Conservation (phyloP, 2,329 filamentous ascomycete genomes). For the Aureobasidium sp. region DNA sequence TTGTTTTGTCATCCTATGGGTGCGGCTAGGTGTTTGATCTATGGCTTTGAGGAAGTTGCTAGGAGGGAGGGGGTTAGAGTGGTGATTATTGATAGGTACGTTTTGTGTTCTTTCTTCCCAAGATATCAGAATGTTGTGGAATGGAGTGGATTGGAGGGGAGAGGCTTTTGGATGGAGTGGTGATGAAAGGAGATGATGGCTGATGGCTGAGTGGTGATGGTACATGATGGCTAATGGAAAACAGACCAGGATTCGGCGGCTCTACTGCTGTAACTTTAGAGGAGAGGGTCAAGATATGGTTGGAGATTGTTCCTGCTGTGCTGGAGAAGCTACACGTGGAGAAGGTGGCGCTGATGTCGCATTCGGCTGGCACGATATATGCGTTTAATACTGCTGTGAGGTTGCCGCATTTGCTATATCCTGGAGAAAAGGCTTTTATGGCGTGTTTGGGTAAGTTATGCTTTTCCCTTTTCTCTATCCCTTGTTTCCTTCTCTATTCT, state of each 20-base stretch:
- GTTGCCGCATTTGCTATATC: slow-evolving; percentile 27
- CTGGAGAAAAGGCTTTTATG: slow-evolving; percentile 20
- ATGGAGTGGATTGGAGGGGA: too few species aligned
- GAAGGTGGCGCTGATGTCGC: slow-evolving; percentile 31
- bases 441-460: slow-evolving; percentile 19
- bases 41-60: slow-evolving; percentile 24
- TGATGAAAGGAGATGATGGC: too few species aligned
- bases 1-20: slow-evolving; percentile 34
- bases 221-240: too few species aligned
- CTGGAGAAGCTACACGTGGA: slow-evolving; percentile 28
- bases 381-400: slow-evolving; percentile 36
- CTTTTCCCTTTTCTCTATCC: background rate
- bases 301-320: slow-evolving; percentile 33
- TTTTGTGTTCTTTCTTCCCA: too few species aligned
- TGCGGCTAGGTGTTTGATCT: slow-evolving; percentile 24
- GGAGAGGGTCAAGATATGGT: slow-evolving; percentile 30
- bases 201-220: too few species aligned
- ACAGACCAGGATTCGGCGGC: slow-evolving; percentile 36
- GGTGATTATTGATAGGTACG: slow-evolving; percentile 31
- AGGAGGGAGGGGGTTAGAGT: slow-evolving; percentile 27
- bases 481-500: background rate
- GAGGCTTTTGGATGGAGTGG: too few species aligned
- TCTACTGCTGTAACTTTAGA: slow-evolving; percentile 31
- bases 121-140: too few species aligned
- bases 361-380: slow-evolving; percentile 36